These are phyloP conservation scores for Orbilia quercus DNA, from an alignment of 2,329 filamentous ascomycete genomes.

Conservation along the genomic window DNA sequence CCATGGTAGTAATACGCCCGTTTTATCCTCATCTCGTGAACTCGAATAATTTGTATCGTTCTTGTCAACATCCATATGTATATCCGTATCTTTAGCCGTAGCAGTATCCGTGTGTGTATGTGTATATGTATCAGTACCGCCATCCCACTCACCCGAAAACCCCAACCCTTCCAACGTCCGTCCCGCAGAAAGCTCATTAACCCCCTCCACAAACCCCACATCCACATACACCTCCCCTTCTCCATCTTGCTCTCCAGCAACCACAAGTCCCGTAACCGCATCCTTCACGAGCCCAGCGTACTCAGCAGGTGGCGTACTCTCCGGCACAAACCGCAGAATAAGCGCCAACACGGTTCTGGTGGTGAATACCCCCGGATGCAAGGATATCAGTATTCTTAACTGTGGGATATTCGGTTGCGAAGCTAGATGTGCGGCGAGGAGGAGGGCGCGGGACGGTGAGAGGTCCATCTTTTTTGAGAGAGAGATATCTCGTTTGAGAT, in stretches of 20 bases:
- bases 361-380: constrained; percentile 70
- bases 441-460: constrained; percentile 74
- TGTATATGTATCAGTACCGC: too few relatives aligned
- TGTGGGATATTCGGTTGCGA: constrained; percentile 73
- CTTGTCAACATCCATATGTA: not conserved
- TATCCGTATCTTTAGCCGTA: not conserved
- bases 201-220: constrained; percentile 30
- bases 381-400: constrained; percentile 71
- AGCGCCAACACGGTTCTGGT: constrained; percentile 76
- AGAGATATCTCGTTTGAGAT: not conserved
- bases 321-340: constrained; percentile 80
- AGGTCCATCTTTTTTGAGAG: constrained; percentile 3
- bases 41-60: too few relatives aligned
- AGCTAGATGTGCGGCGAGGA: constrained; percentile 78
- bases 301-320: constrained; percentile 65
- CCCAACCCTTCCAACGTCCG: constrained; percentile 50
- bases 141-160: constrained; percentile 27
- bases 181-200: constrained; percentile 55
- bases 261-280: constrained; percentile 11
- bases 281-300: constrained; percentile 57
- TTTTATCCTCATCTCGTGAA: too few relatives aligned
- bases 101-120: not conserved
- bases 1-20: constrained; percentile 44
- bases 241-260: not conserved
- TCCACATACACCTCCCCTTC: constrained; percentile 20